Base-by-base conservation (phyloP, 2,329 filamentous ascomycete genomes). In the Neonectria punicea region DNA sequence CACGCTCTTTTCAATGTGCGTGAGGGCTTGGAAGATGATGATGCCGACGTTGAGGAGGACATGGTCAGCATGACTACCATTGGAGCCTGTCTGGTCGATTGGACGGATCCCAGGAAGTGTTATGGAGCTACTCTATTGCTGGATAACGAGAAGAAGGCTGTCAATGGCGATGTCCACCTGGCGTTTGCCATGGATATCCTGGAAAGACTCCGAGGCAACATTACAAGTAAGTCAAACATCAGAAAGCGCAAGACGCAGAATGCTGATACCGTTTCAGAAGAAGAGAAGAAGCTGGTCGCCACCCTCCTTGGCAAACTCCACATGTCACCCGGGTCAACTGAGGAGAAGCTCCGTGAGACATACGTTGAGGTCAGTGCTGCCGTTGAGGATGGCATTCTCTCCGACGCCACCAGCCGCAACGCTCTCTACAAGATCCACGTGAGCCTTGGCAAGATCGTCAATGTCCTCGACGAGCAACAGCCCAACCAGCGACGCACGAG, bases 71-170 rank as follows among this genome's bases (percentile, higher is more conserved):
- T 97, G 69, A 86, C 88, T 47, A 88, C 90, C 3, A 92, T 97
- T 63, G 93, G 93, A 1, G 89, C 92, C 3, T 95, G 94, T 74
- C 82, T 98, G 8, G 89, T 94, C 1, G 95, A 98, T 77, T 98
- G 95, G 96, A 98, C 95, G 0, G 95, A 98, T 77, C 94, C 94
- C 41, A 86, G 95, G 54, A 94, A 97, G 78, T 93, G 82, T 81
- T 92, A 81, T 80, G 86, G 78, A 61, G 85, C 82, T 69, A 82
- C 80, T 5, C 72, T 80, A 1, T 74, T 85, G 1, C 80, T 82
- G 63, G 87, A 92, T 53, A 83, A 83, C 1, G 85, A 87, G 58
- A 90, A 87, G 78, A 90, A 86, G 81, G 84, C 82, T 56, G 86
- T 92, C 16, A 91, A 92, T 67, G 91, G 91, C 9, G 91, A 94